A percentile compares a stretch with the other conserved stretches of the same genome.
phyloP scores from a whole-genome alignment of 2,329 filamentous ascomycete genomes.

The Colletotrichum spaethianum region DNA sequence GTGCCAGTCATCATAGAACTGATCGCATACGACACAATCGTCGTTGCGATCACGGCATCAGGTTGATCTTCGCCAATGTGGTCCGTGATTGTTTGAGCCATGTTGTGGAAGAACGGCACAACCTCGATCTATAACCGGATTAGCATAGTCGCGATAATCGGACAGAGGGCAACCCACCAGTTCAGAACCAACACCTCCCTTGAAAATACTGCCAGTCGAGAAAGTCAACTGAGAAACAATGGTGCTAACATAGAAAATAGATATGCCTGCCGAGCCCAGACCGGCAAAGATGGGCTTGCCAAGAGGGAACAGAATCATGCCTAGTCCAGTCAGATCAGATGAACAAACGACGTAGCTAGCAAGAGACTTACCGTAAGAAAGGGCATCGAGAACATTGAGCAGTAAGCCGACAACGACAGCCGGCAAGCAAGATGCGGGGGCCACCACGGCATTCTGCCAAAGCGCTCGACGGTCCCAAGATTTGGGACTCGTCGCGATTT shows the following conservation, averaged over 20 bases:
- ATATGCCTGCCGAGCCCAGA: conserved; percentile 93
- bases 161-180: conserved; percentile 69
- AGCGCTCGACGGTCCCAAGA: conserved; percentile 78
- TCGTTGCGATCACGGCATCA: conserved; percentile 91
- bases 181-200: conserved; percentile 92
- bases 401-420: conserved; percentile 90
- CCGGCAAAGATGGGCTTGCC: conserved; percentile 88
- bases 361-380: conserved; percentile 82
- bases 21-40: conserved; percentile 90
- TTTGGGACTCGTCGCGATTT: conserved; percentile 37
- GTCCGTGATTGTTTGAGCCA: conserved; percentile 89
- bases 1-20: conserved; percentile 92
- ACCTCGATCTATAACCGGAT: conserved; percentile 81
- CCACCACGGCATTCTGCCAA: conserved; percentile 74
- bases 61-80: conserved; percentile 85
- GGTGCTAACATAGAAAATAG: conserved; percentile 98
- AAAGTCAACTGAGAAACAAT: conserved; percentile 94
- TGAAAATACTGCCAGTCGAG: conserved; percentile 89
- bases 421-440: conserved; percentile 81
- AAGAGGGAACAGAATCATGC: conserved; percentile 95
- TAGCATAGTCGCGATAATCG: conserved; percentile 22
- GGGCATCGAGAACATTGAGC: conserved; percentile 92
- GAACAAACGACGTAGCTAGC: conserved; percentile 26
- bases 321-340: conserved; percentile 53
- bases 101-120: conserved; percentile 98